A percentile compares a stretch with the other conserved stretches of the same genome.
These are phyloP conservation scores for Aspergillus egyptiacus DNA, from an alignment of 495 filamentous ascomycete species.

Conservation along the genomic window DNA sequence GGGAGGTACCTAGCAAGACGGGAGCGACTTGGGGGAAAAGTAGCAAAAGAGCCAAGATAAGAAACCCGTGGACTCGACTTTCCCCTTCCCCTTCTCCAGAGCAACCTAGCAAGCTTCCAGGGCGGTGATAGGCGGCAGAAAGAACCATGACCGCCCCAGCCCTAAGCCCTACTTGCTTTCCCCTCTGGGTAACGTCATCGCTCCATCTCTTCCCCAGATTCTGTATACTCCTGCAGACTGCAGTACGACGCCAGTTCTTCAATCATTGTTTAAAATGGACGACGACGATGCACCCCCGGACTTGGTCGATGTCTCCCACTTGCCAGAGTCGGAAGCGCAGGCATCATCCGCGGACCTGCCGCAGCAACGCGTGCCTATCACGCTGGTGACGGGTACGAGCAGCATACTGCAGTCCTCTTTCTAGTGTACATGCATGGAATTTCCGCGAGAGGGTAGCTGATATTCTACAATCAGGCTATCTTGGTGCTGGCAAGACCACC, in stretches of 20 bases:
- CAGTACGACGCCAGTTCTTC: background rate
- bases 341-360: conserved; percentile 33
- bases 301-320: conserved; percentile 53
- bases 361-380: conserved; percentile 73
- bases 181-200: conserved; percentile 34
- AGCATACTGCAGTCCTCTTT: conserved; percentile 2
- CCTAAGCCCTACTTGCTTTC: conserved; percentile 39
- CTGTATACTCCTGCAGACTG: conserved; percentile 5
- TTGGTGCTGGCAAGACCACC: conserved; percentile 94
- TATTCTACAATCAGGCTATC: conserved; percentile 51
- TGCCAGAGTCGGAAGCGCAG: conserved; percentile 25
- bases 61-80: no score
- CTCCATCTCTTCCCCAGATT: conserved; percentile 4
- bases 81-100: no score
- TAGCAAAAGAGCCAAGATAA: background rate
- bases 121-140: conserved; percentile 9
- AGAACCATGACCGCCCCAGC: conserved; percentile 30
- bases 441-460: background rate
- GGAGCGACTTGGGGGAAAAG: no score
- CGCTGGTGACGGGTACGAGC: conserved; percentile 77
- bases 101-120: conserved; percentile 13
- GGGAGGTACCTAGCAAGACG: conserved; percentile 4
- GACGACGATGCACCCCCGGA: conserved; percentile 70
- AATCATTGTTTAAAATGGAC: conserved; percentile 30
- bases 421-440: background rate